These are phyloP conservation scores for Cetraspora pellucida DNA, from an alignment of 192 early-diverging fungal species.

Conservation along the genomic window DNA sequence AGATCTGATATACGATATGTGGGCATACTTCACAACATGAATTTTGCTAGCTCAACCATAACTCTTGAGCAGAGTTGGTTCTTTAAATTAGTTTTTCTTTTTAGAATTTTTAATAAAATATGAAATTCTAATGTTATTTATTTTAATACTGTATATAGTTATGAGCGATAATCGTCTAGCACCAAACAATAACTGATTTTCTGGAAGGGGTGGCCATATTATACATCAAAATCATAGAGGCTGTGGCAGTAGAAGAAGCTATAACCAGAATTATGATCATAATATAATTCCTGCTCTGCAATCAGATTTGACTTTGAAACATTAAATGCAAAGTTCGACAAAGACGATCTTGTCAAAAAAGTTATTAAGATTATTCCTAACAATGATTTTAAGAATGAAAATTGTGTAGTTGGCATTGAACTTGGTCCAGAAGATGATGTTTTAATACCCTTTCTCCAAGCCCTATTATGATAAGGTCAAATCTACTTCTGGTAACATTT, in stretches of 20 bases:
- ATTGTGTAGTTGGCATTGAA: constrained; percentile 39
- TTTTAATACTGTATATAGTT: not conserved
- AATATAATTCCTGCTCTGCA: constrained; percentile 51
- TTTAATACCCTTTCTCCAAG: constrained; percentile 53
- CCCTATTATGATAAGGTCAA: constrained; percentile 75
- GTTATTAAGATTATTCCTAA: constrained; percentile 53
- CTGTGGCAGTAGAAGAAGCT: constrained; percentile 44
- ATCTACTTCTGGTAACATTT: constrained; percentile 97
- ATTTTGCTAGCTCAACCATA: constrained; percentile 83
- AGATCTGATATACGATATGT: constrained; percentile 90
- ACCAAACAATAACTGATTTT: constrained; percentile 47
- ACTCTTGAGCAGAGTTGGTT: constrained; percentile 81
- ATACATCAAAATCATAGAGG: constrained; percentile 50
- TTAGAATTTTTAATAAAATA: not conserved
- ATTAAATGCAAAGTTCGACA: constrained; percentile 94
- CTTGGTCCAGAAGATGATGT: constrained; percentile 46
- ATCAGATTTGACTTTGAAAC: constrained; percentile 96
- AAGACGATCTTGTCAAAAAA: constrained; percentile 78
- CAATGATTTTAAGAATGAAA: constrained; percentile 40
- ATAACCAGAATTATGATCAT: constrained; percentile 44
- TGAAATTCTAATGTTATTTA: not conserved
- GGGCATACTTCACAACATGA: constrained; percentile 84
- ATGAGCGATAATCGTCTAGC: too few species aligned
- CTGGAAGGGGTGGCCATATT: constrained; percentile 56
- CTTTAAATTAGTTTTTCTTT: not conserved